Evolutionary conservation across 176 grass and related monocot species (phyloP), one percentile per base, ranked within the genome.

Genomic region (Thinopyrum elongatum): DNA sequence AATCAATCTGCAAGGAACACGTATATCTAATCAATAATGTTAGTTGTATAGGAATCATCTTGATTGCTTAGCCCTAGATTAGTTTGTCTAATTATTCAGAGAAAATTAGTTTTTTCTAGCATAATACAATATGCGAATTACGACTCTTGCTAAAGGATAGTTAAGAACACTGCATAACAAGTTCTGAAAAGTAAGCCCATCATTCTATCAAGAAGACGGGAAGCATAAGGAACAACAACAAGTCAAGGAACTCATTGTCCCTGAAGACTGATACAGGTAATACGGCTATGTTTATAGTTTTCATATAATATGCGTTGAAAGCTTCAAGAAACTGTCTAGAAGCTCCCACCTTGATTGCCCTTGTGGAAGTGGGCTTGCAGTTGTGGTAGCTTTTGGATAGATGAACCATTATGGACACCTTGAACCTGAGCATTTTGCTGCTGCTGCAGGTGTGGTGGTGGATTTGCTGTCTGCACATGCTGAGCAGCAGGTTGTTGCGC

Each of bases 271-370:
- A 77, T 17, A 80, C 28, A 82, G 42, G 35, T 22, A 41, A 68
- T 49, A 55, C 46, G 21, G 81, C 79, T 62, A 85, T 85, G 28
- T 78, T 28, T 35, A 77, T 19, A 12, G n/a, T 82, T 66, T 89
- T 69, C 82, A 89, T 81, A 38, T 10, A 79, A 44, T 61, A 82
- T 81, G 19, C 19, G 6, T 93, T 46, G 74, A 85, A 93, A 82
- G 60, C 55, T 87, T 86, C 82, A 91, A 69, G 86, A 92, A 91
- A 67, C 70, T 75, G 74, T 72, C 91, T 93, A 95, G 87, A 87
- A 90, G 90, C 93, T 91, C 95, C 95, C 89, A 98, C 93, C 95
- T 98, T 93, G 95, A 95, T 80, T 88, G 93, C n/a, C 95, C 95
- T 79, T 93, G 89, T 70, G 95, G 95, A 87, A 93, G 93, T 30